Conservation (phyloP, 2,329 filamentous ascomycete species). For the Xylaria sp. region DNA sequence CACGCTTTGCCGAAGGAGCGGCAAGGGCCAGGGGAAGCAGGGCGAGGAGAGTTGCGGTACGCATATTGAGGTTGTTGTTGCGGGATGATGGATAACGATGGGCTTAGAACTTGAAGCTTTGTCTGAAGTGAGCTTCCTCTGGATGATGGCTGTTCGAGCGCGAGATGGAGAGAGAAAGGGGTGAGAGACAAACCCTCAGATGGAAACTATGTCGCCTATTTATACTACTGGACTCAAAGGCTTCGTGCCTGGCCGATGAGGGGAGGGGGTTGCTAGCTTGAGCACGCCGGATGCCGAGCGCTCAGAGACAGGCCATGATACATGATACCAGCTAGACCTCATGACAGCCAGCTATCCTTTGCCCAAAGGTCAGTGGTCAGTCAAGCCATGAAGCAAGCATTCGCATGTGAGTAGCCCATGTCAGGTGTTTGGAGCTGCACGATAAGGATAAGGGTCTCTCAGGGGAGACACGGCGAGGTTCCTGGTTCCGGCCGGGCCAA, state of each 20-base stretch:
- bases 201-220: slow-evolving; percentile 9
- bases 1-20: slow-evolving; percentile 33
- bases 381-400: slow-evolving; percentile 13
- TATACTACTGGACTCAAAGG: slow-evolving; percentile 6
- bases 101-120: slow-evolving; percentile 3
- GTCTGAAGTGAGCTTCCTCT: slow-evolving; percentile 10
- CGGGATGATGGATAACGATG: slow-evolving; percentile 3
- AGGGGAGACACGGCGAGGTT: slow-evolving; percentile 13
- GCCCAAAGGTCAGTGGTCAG: no score
- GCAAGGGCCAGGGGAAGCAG: slow-evolving; percentile 37
- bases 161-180: slow-evolving; percentile 12
- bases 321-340: no score
- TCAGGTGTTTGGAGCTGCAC: no score
- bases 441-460: slow-evolving; percentile 14
- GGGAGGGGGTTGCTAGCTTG: no score
- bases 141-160: slow-evolving; percentile 13
- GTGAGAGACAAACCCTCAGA: neutral
- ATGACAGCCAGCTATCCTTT: slow-evolving; percentile 10
- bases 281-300: slow-evolving; percentile 9
- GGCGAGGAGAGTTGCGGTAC: slow-evolving; percentile 30
- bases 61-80: slow-evolving; percentile 36
- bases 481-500: slow-evolving; percentile 16
- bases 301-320: slow-evolving; percentile 9
- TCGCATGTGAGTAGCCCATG: slow-evolving; percentile 25
- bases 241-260: neutral